Conservation (phyloP, 2,329 filamentous ascomycete species). For the Sporothrix pseudoabietina region DNA sequence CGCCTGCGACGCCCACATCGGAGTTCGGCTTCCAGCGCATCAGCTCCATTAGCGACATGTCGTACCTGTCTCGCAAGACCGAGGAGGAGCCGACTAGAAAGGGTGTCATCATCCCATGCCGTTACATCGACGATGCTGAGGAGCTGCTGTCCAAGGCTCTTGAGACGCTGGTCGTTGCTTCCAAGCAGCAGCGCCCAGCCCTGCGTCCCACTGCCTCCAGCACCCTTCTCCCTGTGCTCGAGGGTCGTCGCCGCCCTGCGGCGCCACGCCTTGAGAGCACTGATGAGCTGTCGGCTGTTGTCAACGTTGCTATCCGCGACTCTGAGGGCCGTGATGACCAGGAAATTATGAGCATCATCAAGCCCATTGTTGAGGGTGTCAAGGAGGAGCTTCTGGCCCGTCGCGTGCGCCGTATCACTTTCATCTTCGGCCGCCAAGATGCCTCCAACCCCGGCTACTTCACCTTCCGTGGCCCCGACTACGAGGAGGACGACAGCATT, state of each 20-base stretch:
- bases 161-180: slow-evolving; percentile 68
- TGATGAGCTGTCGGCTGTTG: slow-evolving; percentile 85
- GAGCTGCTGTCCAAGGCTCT: slow-evolving; percentile 82
- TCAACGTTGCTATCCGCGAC: slow-evolving; percentile 90
- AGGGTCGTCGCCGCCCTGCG: slow-evolving; percentile 67
- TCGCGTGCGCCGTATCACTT: slow-evolving; percentile 85
- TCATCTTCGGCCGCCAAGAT: slow-evolving; percentile 93
- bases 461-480: slow-evolving; percentile 92
- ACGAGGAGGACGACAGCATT: slow-evolving; percentile 90
- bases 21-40: slow-evolving; percentile 74
- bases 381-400: slow-evolving; percentile 81
- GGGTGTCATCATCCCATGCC: slow-evolving; percentile 91
- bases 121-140: slow-evolving; percentile 91
- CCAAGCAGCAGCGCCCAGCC: slow-evolving; percentile 50
- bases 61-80: slow-evolving; percentile 74
- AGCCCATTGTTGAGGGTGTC: slow-evolving; percentile 73
- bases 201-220: slow-evolving; percentile 48
- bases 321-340: slow-evolving; percentile 80
- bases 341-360: slow-evolving; percentile 76
- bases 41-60: slow-evolving; percentile 95
- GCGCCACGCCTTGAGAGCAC: slow-evolving; percentile 58
- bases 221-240: slow-evolving; percentile 68
- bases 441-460: slow-evolving; percentile 96
- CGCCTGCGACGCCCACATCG: slow-evolving; percentile 70
- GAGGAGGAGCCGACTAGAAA: slow-evolving; percentile 79